These are phyloP conservation scores for Balansia obtecta DNA, from an alignment of 2,329 filamentous ascomycete species.

Conservation along the genomic window DNA sequence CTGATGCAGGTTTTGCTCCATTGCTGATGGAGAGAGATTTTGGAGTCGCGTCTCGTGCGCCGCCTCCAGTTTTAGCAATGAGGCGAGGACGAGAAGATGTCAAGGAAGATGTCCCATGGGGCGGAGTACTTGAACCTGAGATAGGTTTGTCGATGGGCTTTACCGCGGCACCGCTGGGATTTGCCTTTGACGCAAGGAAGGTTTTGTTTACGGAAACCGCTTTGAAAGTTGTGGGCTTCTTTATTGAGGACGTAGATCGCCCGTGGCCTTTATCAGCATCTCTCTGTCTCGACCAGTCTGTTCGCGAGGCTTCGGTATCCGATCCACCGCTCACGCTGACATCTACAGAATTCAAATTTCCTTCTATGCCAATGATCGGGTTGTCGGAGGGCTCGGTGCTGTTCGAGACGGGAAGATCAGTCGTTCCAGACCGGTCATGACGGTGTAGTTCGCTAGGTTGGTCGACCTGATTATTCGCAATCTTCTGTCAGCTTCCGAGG, in stretches of 20 bases:
- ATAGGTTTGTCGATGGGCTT: conserved; percentile 40
- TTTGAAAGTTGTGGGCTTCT: conserved; percentile 72
- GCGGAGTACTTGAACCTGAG: conserved; percentile 33
- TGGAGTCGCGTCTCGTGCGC: conserved; percentile 38
- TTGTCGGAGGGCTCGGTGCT: conserved; percentile 43
- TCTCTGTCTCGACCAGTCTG: conserved; percentile 39
- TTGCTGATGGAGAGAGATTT: conserved; percentile 33
- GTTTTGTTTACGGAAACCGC: conserved; percentile 76
- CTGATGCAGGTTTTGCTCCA: conserved; percentile 44
- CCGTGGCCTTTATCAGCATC: conserved; percentile 47
- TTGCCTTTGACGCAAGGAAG: conserved; percentile 62
- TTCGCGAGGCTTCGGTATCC: conserved; percentile 60
- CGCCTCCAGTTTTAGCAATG: conserved; percentile 60
- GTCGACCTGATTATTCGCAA: conserved; percentile 14
- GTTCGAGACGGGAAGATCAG: conserved; percentile 29
- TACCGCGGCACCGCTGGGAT: conserved; percentile 28
- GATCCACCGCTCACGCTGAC: conserved; percentile 63
- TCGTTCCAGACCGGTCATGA: conserved; percentile 31
- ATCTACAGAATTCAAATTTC: conserved; percentile 48
- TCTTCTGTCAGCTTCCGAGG: not conserved
- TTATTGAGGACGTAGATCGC: conserved; percentile 46
- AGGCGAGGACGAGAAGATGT: conserved; percentile 54
- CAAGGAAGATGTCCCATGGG: conserved; percentile 31
- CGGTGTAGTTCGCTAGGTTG: conserved; percentile 33
- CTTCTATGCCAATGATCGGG: conserved; percentile 44